phyloP scores from a whole-genome alignment of 2,329 filamentous ascomycete species.

The Colletotrichum brevisporum region DNA sequence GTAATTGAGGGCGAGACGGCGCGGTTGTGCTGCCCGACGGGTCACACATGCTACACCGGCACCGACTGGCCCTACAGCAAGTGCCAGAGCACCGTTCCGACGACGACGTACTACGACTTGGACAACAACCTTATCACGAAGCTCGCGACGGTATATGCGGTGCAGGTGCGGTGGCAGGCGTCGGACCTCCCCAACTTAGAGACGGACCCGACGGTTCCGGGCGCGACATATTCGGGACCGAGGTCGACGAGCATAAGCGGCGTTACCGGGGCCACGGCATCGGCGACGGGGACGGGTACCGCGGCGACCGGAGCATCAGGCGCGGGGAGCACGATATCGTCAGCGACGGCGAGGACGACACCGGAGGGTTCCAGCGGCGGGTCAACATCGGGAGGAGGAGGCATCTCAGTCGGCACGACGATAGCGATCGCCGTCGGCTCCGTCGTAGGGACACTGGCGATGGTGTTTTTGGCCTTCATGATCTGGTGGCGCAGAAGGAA shows the following conservation, averaged over 20 bases:
- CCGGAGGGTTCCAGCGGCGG: background rate
- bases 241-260: background rate
- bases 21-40: conserved; percentile 32
- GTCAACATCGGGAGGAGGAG: background rate
- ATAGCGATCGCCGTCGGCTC: conserved; percentile 35
- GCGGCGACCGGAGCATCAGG: conserved; percentile 1
- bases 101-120: conserved; percentile 17
- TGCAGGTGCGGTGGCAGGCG: conserved; percentile 43
- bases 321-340: background rate
- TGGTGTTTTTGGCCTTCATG: conserved; percentile 24
- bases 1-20: conserved; percentile 33
- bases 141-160: conserved; percentile 38
- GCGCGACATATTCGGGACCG: conserved; percentile 35
- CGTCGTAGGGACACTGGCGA: conserved; percentile 21
- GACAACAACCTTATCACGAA: conserved; percentile 16
- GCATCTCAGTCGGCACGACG: conserved; percentile 25
- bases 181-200: conserved; percentile 41
- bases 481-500: conserved; percentile 24
- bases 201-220: conserved; percentile 43
- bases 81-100: conserved; percentile 39
- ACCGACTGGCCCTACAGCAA: conserved; percentile 33
- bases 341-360: conserved; percentile 18
- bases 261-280: background rate
- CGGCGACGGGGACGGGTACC: conserved; percentile 12
- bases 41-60: conserved; percentile 29